Evolutionary conservation across 371 early-diverging fungal species (phyloP), one percentile per base, ranked within the genome.

Genomic region (Saksenaea vasiformis): DNA sequence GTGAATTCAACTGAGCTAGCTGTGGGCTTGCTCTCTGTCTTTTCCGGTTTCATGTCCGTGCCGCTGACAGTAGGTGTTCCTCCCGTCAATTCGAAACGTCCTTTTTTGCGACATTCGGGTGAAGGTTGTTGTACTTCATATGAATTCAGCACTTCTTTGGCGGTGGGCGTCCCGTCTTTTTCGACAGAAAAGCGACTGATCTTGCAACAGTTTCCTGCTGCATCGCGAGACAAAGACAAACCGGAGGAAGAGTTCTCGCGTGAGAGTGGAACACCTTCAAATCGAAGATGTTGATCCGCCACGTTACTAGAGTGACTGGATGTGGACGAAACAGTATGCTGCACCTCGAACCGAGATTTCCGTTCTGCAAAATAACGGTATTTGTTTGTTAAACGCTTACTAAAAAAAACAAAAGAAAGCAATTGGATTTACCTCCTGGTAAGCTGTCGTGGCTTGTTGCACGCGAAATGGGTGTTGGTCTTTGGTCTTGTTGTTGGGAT

Each of bases 231-330:
- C 22, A 61, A 24, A 10, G 70, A 65, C 5, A 72, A 54, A 24
- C 70, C 61, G 51, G 76, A 75, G 26, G 81, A 78, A 53, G 73
- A 73, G 14, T 73, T 71, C 22, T 81, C 81, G 31, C 81, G 64
- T 22, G 81, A 76, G 10, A 81, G 66, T 44, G 74, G 67, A 14
- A 73, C 51, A 11, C 51, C 51, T 47, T 47, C 51, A 26, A 47
- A 47, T 47, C 51, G 51, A 22, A 47, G 19, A 11, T 69, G 67
- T 44, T 73, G 72, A 35, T 73, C 67, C 3, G 62, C 36, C 31
- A 27, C 55, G 62, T 61, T 10, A 62, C 28, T 39, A 39, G 56
- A 55, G 36, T 34, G 43, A 36, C 35, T 41, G 31, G 57, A 59
- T 54, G 43, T 28, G 4, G 39, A 28, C 14, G 38, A 54, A 38